Evolutionary conservation across 2,329 filamentous ascomycete genomes (phyloP), one percentile per base, ranked within the genome.

Genomic region (Fusarium illudens): DNA sequence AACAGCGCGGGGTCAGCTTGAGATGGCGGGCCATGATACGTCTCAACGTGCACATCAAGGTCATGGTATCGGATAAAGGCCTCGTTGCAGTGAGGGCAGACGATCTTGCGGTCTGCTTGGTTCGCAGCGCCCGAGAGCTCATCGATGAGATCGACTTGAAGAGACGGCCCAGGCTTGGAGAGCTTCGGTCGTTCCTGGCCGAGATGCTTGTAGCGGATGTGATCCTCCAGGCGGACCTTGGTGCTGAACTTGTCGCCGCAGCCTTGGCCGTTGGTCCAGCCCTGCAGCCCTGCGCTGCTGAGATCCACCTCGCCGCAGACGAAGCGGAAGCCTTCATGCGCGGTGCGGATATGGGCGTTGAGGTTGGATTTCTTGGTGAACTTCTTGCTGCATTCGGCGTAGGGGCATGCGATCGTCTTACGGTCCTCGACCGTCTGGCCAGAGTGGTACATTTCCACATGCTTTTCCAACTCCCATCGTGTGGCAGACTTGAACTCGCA

Each of bases 351-450:
- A 75, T 98, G 95, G 0, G 90, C 87, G 15, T 90, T 92, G 53
- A 97, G 84, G 72, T 97, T 97, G n/a, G 91, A 90, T 64, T 87
- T 89, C 75, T 91, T 92, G 17, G 92, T 94, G 78, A 97, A 97
- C 56, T 84, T 87, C 74, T 92, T 92, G 58, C 81, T 83, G 77
- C 94, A 97, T 20, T 86, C 90, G 0, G 84, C 79, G 73, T 89
- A 84, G 1, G 88, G 85, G 76, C 95, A 97, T 1, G 81, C 77
- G 52, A 90, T 87, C 1, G 84, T 87, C 77, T 89, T 91, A 61
- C 90, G 84, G 54, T 91, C 87, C 60, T 88, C 84, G 9, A 90
- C 79, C 7, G 83, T 82, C 64, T 84, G 84, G 37, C 86, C 86
- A 0, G 89, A 89, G 79, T 97, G 94, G 59, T 90, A 82, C 64